These are phyloP conservation scores for Cladosporium sp. DNA, from an alignment of 2,329 filamentous ascomycete genomes.

Conservation along the genomic window DNA sequence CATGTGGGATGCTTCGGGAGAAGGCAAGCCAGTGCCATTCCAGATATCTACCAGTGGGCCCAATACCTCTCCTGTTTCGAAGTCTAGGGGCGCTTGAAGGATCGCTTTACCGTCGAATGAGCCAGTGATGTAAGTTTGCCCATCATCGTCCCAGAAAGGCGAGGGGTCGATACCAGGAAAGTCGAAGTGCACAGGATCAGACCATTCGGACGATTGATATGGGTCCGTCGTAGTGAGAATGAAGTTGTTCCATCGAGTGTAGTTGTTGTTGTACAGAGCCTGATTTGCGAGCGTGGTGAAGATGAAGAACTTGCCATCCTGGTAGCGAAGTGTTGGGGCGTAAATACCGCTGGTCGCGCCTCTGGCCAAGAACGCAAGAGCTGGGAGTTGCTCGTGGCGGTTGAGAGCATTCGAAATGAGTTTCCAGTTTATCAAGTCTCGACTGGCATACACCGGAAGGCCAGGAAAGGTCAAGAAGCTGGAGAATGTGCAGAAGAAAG, in stretches of 20 bases:
- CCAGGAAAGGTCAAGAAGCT: constrained; percentile 43
- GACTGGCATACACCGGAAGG: constrained; percentile 40
- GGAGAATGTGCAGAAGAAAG: constrained; percentile 42
- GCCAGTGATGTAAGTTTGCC: constrained; percentile 46
- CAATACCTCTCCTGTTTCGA: constrained; percentile 30
- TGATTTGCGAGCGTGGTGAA: constrained; percentile 27
- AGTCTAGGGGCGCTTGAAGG: constrained; percentile 28
- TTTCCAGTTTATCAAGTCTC: constrained; percentile 40
- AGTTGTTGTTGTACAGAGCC: constrained; percentile 25
- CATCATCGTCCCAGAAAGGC: constrained; percentile 54
- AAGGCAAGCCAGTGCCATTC: constrained; percentile 33
- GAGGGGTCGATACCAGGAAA: constrained; percentile 48
- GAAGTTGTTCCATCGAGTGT: constrained; percentile 37
- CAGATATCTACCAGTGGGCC: constrained; percentile 28
- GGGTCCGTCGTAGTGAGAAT: constrained; percentile 43
- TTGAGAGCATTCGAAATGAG: constrained; percentile 32
- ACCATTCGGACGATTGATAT: constrained; percentile 42
- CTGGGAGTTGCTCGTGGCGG: constrained; percentile 34
- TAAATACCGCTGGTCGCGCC: constrained; percentile 37
- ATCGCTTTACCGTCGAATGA: constrained; percentile 23
- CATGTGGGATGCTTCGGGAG: constrained; percentile 34
- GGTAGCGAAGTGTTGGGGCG: constrained; percentile 37
- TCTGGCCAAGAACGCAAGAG: constrained; percentile 28
- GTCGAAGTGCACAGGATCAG: constrained; percentile 45
- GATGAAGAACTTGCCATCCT: constrained; percentile 37